Percentiles rank a stretch among this genome's conserved stretches.
These are phyloP conservation scores for Nannochloris sp. DNA, from an alignment of 139 green algal genomes.

Conservation along the genomic window DNA sequence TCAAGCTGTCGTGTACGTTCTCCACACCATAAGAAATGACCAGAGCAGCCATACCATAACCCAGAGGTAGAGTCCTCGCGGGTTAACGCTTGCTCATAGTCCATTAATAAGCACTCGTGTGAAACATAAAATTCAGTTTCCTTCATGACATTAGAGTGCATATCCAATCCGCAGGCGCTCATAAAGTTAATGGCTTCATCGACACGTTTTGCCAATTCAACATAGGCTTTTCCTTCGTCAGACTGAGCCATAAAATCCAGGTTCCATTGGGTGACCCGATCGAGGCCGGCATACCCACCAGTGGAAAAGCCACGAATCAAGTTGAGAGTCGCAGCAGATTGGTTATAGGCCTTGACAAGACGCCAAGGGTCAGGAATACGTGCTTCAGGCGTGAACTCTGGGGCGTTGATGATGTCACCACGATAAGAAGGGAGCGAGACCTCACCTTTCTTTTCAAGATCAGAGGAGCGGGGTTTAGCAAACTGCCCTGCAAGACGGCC, in stretches of 20 bases:
- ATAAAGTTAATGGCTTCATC: conserved; percentile 95
- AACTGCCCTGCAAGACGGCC: conserved; percentile 98
- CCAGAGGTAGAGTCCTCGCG: conserved; percentile 79
- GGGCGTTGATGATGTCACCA: conserved; percentile 98
- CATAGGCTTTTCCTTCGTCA: conserved; percentile 77
- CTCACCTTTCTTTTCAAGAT: conserved; percentile 60
- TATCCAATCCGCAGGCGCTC: conserved; percentile 82
- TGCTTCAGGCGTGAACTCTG: conserved; percentile 80
- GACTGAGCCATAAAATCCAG: conserved; percentile 96
- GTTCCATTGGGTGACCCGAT: conserved; percentile 91
- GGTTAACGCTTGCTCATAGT: conserved; percentile 93
- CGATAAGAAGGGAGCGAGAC: conserved; percentile 81
- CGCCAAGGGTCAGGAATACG: conserved; percentile 81
- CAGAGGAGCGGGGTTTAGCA: conserved; percentile 88
- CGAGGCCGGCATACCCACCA: conserved; percentile 90
- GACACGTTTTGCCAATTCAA: conserved; percentile 80
- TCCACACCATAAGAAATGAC: conserved; percentile 97
- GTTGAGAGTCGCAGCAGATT: conserved; percentile 95
- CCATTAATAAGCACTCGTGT: conserved; percentile 91
- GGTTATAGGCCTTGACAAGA: conserved; percentile 86
- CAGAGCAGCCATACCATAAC: conserved; percentile 86
- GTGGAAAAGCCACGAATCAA: conserved; percentile 92
- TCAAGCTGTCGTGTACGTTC: conserved; percentile 98
- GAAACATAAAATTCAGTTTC: conserved; percentile 96
- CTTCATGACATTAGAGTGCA: conserved; percentile 64